phyloP scores from a whole-genome alignment of 768 basidiomycete species.

The Tephrocybe sp. region DNA sequence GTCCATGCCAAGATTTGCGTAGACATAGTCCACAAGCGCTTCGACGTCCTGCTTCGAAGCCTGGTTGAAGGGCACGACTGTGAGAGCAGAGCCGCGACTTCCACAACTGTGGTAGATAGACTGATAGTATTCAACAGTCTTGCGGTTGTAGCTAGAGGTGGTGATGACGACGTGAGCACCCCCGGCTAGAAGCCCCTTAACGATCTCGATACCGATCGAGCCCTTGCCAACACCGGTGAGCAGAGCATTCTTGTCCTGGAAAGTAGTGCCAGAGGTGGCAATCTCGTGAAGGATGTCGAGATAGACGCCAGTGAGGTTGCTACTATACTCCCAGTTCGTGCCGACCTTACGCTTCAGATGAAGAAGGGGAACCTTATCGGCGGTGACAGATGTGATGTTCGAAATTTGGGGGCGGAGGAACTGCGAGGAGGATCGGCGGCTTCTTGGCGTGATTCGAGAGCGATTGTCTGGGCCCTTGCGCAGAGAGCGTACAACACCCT shows the following conservation, averaged over 20 bases:
- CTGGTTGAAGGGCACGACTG: slow-evolving; percentile 99
- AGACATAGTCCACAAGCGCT: slow-evolving; percentile 97
- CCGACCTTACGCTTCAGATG: slow-evolving; percentile 98
- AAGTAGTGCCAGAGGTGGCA: slow-evolving; percentile 96
- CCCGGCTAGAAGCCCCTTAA: slow-evolving; percentile 95
- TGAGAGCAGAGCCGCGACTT: slow-evolving; percentile 92
- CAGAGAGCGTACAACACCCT: slow-evolving; percentile 93
- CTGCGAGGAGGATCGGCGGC: slow-evolving; percentile 90
- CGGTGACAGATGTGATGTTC: slow-evolving; percentile 65
- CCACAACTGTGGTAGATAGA: slow-evolving; percentile 95
- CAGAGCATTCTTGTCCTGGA: slow-evolving; percentile 98
- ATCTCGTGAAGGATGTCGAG: slow-evolving; percentile 98
- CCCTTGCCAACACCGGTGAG: slow-evolving; percentile 98
- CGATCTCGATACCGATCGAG: slow-evolving; percentile 95
- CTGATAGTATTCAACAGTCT: slow-evolving; percentile 97
- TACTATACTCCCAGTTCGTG: slow-evolving; percentile 93
- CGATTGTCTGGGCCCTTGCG: slow-evolving; percentile 72
- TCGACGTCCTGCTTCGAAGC: slow-evolving; percentile 99
- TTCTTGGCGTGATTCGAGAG: slow-evolving; percentile 55
- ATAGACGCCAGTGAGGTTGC: slow-evolving; percentile 93
- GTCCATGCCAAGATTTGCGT: slow-evolving; percentile 91
- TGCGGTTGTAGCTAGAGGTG: slow-evolving; percentile 94
- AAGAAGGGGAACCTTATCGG: slow-evolving; percentile 91
- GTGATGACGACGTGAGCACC: slow-evolving; percentile 97
- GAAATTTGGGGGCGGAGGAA: slow-evolving; percentile 93